These are phyloP conservation scores for Leptographium wingfieldii DNA, from an alignment of 2,329 filamentous ascomycete genomes.

Conservation along the genomic window DNA sequence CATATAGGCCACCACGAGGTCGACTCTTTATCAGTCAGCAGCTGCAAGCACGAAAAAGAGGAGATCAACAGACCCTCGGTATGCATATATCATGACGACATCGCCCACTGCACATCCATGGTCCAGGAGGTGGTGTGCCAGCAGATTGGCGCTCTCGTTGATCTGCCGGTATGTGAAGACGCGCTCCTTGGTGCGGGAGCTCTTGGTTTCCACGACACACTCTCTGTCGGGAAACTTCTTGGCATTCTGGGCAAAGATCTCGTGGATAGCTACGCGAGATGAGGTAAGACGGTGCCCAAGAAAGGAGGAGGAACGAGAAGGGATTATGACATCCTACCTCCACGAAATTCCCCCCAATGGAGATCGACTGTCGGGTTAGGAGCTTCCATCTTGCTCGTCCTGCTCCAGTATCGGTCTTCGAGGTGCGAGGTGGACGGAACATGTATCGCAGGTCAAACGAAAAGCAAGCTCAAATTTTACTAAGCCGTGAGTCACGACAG, in stretches of 20 bases:
- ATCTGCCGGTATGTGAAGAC: conserved; percentile 78
- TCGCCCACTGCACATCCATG: conserved; percentile 66
- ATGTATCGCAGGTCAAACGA: background rate
- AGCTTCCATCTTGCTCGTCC: background rate
- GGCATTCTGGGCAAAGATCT: conserved; percentile 57
- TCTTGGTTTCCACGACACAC: conserved; percentile 38
- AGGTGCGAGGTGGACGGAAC: too few relatives aligned
- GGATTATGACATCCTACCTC: conserved; percentile 5
- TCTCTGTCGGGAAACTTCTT: conserved; percentile 47
- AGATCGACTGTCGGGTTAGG: conserved; percentile 11
- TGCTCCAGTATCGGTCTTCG: background rate
- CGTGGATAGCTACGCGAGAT: conserved; percentile 41
- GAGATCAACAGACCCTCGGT: conserved; percentile 42
- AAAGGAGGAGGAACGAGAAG: background rate
- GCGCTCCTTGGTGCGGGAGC: conserved; percentile 40
- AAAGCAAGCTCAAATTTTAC: background rate
- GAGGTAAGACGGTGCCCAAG: background rate
- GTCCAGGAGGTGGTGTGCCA: conserved; percentile 67
- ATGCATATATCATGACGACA: conserved; percentile 85
- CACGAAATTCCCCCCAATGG: conserved; percentile 9
- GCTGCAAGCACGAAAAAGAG: background rate
- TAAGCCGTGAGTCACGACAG: background rate
- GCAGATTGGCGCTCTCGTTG: conserved; percentile 65
- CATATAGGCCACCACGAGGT: conserved; percentile 59
- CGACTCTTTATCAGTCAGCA: conserved; percentile 30